Evolutionary conservation across 495 filamentous ascomycete species (phyloP).

Genomic region (Hyaloscypha finlandica): DNA sequence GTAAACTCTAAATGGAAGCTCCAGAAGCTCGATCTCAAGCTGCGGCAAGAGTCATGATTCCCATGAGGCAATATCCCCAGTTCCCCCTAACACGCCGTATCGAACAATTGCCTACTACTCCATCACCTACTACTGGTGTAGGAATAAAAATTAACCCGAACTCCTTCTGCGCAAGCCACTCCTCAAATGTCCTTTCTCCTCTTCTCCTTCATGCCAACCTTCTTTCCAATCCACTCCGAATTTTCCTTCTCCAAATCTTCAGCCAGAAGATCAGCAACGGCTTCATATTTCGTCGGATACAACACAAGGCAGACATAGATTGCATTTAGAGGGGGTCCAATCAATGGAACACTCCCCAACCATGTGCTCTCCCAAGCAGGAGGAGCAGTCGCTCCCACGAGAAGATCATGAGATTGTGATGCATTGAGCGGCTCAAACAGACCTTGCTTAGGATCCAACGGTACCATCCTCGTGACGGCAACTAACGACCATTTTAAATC

Average conservation of each 20-base stretch:
- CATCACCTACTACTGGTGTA: no score
- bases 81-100: no score
- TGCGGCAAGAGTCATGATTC: background rate
- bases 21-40: background rate
- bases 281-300: constrained; percentile 36
- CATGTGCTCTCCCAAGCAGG: constrained; percentile 13
- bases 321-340: constrained; percentile 29
- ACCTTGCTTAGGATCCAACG: constrained; percentile 26
- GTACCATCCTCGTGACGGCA: constrained; percentile 33
- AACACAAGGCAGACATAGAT: constrained; percentile 14
- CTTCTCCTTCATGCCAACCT: constrained; percentile 34
- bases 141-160: no score
- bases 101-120: no score
- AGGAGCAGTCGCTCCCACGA: constrained; percentile 8
- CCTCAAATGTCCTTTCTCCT: constrained; percentile 10
- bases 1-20: background rate
- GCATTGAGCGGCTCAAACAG: constrained; percentile 18
- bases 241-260: constrained; percentile 36
- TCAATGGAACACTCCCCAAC: constrained; percentile 11
- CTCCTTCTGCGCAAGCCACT: no score
- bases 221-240: constrained; percentile 33
- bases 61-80: no score
- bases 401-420: constrained; percentile 31
- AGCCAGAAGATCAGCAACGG: constrained; percentile 42
- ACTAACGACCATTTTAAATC: constrained; percentile 39